Percentiles rank a stretch among this genome's conserved stretches.
phyloP scores from a whole-genome alignment of 1,284 basidiomycete species.

The Pisolithus thermaeus region DNA sequence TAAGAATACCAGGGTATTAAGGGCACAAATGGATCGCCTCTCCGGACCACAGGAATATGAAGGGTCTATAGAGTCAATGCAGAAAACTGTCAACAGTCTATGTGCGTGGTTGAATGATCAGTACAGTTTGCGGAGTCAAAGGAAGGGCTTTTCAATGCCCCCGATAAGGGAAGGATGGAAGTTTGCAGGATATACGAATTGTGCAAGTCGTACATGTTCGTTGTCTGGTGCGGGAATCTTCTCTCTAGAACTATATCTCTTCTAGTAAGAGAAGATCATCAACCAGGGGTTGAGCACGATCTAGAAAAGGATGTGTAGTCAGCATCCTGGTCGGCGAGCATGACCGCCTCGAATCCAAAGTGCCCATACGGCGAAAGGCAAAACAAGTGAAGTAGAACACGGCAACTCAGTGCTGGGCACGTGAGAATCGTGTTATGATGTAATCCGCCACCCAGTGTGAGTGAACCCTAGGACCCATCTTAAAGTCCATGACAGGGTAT shows the following conservation, averaged over 20 bases:
- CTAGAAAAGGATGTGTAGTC: conserved; percentile 28
- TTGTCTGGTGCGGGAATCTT: no score
- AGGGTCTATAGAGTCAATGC: no score
- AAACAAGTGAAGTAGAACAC: neutral
- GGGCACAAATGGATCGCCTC: no score
- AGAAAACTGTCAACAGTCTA: no score
- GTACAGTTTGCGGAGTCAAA: no score
- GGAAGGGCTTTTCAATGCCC: no score
- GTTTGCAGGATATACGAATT: no score
- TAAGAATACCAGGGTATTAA: no score
- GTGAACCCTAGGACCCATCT: neutral
- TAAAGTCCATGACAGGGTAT: neutral
- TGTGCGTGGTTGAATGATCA: no score
- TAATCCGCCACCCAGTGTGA: neutral
- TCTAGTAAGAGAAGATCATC: conserved; percentile 71
- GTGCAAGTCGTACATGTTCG: no score
- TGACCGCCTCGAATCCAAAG: neutral
- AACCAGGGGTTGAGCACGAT: conserved; percentile 76
- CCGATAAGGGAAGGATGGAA: no score
- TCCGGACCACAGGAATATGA: no score
- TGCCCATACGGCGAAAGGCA: neutral
- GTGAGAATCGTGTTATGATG: neutral
- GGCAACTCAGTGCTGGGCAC: neutral
- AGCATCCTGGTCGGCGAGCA: conserved; percentile 5
- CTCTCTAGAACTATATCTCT: neutral